Percentiles rank a stretch among this genome's conserved stretches.
Evolutionary conservation across 768 basidiomycete species (phyloP).

Genomic region (Suillus hirtellus): DNA sequence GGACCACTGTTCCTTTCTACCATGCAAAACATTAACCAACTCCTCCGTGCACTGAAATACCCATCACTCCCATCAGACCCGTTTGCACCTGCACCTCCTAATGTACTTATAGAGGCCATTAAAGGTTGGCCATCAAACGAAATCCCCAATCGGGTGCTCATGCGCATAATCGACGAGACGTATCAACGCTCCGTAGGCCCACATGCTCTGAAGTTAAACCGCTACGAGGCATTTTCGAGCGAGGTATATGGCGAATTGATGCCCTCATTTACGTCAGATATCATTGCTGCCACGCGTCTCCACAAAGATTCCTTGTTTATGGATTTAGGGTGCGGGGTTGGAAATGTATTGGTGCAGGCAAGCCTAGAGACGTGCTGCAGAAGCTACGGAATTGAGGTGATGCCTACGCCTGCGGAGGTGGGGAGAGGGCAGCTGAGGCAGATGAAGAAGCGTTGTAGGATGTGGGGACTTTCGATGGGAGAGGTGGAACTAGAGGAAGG

Average conservation of each 20-base stretch:
- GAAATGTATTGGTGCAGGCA: slow-evolving; percentile 81
- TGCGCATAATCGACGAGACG: slow-evolving; percentile 83
- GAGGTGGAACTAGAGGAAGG: slow-evolving; percentile 80
- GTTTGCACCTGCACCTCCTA: slow-evolving; percentile 45
- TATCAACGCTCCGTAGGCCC: slow-evolving; percentile 95
- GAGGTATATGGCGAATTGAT: slow-evolving; percentile 90
- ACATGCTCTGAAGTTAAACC: slow-evolving; percentile 73
- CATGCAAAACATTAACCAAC: slow-evolving; percentile 59
- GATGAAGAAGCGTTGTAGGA: slow-evolving; percentile 71
- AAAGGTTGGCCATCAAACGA: slow-evolving; percentile 52
- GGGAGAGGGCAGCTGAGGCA: slow-evolving; percentile 76
- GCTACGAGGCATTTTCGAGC: slow-evolving; percentile 82
- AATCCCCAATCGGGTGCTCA: slow-evolving; percentile 64
- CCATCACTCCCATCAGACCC: slow-evolving; percentile 54
- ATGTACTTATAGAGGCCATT: slow-evolving; percentile 49
- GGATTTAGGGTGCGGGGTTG: slow-evolving; percentile 86
- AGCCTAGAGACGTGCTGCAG: slow-evolving; percentile 77
- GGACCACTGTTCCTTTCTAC: slow-evolving; percentile 71
- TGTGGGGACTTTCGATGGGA: slow-evolving; percentile 88
- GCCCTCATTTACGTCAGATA: slow-evolving; percentile 65
- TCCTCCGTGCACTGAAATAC: slow-evolving; percentile 67
- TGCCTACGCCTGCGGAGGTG: slow-evolving; percentile 78
- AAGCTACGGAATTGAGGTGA: slow-evolving; percentile 79
- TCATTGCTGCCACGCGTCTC: slow-evolving; percentile 52
- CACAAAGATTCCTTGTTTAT: slow-evolving; percentile 65